These are phyloP conservation scores for Trichophaea hybrida DNA, from an alignment of 2,329 filamentous ascomycete genomes.

Conservation along the genomic window DNA sequence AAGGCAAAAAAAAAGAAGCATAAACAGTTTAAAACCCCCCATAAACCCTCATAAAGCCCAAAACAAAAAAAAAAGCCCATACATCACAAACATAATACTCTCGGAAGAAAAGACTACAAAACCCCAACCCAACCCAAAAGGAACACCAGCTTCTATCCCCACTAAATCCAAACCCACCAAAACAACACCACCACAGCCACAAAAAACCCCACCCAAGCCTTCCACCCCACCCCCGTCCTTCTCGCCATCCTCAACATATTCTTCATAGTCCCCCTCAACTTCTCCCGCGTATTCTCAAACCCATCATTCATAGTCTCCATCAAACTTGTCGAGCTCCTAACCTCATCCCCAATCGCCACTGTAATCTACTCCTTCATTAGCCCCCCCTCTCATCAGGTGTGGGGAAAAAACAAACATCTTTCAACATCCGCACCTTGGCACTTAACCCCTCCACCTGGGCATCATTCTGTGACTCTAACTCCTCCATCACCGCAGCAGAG, in stretches of 20 bases:
- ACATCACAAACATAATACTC: too few relatives aligned
- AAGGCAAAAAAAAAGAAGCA: too few relatives aligned
- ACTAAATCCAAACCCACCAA: constrained; percentile 73
- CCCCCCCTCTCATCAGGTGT: background rate
- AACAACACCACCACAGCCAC: constrained; percentile 68
- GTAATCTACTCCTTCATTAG: constrained; percentile 49
- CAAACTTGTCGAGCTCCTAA: constrained; percentile 72
- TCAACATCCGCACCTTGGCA: constrained; percentile 76
- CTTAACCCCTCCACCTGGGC: constrained; percentile 77
- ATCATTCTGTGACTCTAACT: constrained; percentile 93
- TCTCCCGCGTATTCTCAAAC: constrained; percentile 71
- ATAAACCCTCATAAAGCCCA: too few relatives aligned
- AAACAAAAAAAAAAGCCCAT: too few relatives aligned
- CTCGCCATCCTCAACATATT: constrained; percentile 94
- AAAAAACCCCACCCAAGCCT: constrained; percentile 84
- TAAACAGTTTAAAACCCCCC: too few relatives aligned
- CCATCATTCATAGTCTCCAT: constrained; percentile 92
- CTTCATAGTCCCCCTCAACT: constrained; percentile 85
- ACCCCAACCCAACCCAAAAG: background rate
- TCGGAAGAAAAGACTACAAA: too few relatives aligned
- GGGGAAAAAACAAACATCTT: constrained; percentile 50
- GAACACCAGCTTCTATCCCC: too few relatives aligned
- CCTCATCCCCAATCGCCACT: constrained; percentile 85
- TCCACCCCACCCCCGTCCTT: constrained; percentile 88
- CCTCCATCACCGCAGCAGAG: constrained; percentile 76